These are phyloP conservation scores for Backusella psychrophila DNA, from an alignment of 192 early-diverging fungal genomes.

Conservation along the genomic window DNA sequence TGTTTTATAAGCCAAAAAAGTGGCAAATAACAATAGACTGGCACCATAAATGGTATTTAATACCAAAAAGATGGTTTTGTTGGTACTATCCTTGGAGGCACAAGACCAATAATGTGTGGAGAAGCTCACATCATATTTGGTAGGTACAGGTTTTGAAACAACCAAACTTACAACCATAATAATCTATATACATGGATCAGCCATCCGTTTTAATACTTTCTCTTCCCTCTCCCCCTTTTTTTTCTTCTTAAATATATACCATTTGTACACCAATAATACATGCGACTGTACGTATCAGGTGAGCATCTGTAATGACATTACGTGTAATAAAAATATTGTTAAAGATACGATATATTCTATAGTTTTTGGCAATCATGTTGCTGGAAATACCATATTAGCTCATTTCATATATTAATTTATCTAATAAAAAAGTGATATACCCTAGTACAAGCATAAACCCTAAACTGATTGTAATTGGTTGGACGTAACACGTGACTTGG, in stretches of 20 bases:
- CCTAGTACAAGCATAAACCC: slow-evolving; percentile 39
- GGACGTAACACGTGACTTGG: slow-evolving; percentile 29
- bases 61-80: slow-evolving; percentile 27
- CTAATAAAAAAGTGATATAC: slow-evolving; percentile 8
- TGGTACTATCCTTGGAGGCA: slow-evolving; percentile 11
- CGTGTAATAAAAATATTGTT: slow-evolving; percentile 51
- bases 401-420: neutral
- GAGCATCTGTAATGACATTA: slow-evolving; percentile 43
- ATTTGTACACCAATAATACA: slow-evolving; percentile 34
- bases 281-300: slow-evolving; percentile 43
- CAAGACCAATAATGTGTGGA: slow-evolving; percentile 45
- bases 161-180: slow-evolving; percentile 38
- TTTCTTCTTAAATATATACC: slow-evolving; percentile 21
- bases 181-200: slow-evolving; percentile 12
- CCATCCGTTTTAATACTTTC: neutral
- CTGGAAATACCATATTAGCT: slow-evolving; percentile 27
- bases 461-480: slow-evolving; percentile 40
- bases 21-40: slow-evolving; percentile 37
- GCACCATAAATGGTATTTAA: slow-evolving; percentile 36
- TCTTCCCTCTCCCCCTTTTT: neutral
- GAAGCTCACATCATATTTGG: slow-evolving; percentile 28
- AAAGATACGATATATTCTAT: slow-evolving; percentile 53
- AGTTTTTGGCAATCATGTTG: slow-evolving; percentile 56
- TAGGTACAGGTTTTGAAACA: slow-evolving; percentile 29
- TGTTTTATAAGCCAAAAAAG: slow-evolving; percentile 50